Base-by-base conservation (phyloP, 1,284 basidiomycete genomes). In the Trametes versicolor region DNA sequence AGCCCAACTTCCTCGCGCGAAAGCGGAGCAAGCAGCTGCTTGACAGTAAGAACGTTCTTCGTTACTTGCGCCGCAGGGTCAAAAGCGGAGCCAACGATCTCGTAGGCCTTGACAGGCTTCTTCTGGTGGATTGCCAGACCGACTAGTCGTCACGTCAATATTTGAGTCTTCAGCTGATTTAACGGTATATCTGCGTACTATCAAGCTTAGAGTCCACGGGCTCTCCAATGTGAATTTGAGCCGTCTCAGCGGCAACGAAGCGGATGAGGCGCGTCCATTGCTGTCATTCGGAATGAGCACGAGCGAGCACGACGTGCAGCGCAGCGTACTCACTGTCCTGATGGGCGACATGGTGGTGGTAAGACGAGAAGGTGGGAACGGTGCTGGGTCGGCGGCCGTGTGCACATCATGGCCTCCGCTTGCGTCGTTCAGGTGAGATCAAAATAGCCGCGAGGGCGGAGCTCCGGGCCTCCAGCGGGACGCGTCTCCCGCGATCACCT, bases 251-350 rank as follows among this genome's bases (percentile, higher is more conserved):
- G 15, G 94, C 93, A 21, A 92, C 83, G 75, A 96, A 96, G 63
- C 94, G 91, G 69, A 96, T 92, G 62, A 95, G 84, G 49, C 93
- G 88, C 29, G 87, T 87, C 93, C 93, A 94, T 83, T 85, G 82
- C 88, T 92, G 65, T 36, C 13, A 27, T 6, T 4, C 27, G 27
- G 25, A 19, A 52, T 69, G 54, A 69, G 49, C 49, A 19, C 45
- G 23, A 45, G 3, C 17, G 34, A 52, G 29, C 8, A 8, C 2
- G 37, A 45, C 32, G 29, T 34, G 5, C 21, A 41, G 23, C 21
- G 25, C 21, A n/a, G 29, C 21, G 52, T 19, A 74, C 84, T 60
- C 73, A 88, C 89, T 47, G 87, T 88, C 73, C 71, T 79, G 54
- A 89, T 85, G 64, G 87, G 87, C n/a, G 87, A 75, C 87, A 89